Evolutionary conservation across 805 yeast genomes (phyloP).

Genomic region (Candida hispaniensis): DNA sequence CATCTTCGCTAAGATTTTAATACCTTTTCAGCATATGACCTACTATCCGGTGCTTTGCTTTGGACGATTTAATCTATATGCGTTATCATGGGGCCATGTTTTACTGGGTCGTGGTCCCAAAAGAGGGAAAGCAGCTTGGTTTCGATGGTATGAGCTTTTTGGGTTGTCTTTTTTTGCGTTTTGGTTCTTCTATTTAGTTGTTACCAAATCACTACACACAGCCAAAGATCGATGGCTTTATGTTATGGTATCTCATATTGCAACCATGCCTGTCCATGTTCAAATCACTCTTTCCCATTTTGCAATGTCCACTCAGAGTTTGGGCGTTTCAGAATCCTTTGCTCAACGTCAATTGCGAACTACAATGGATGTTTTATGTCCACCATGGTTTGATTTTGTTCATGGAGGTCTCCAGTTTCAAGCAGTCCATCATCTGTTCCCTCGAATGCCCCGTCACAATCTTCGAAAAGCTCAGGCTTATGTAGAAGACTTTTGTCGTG

Average conservation of each 20-base stretch:
- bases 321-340: constrained; percentile 72
- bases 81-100: constrained; percentile 70
- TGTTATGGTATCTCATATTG: constrained; percentile 61
- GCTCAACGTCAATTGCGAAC: constrained; percentile 74
- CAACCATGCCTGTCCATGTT: constrained; percentile 88
- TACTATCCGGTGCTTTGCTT: constrained; percentile 73
- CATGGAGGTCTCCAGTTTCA: constrained; percentile 93
- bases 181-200: constrained; percentile 69
- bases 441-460: constrained; percentile 81
- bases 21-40: constrained; percentile 56
- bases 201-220: constrained; percentile 42
- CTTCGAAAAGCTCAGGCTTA: constrained; percentile 61
- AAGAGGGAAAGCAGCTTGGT: constrained; percentile 76
- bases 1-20: constrained; percentile 42
- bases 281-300: constrained; percentile 84
- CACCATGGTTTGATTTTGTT: constrained; percentile 80
- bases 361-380: constrained; percentile 92
- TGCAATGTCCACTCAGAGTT: constrained; percentile 86
- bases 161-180: constrained; percentile 62
- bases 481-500: constrained; percentile 64
- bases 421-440: constrained; percentile 82
- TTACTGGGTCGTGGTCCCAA: constrained; percentile 69
- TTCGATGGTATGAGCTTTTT: constrained; percentile 62
- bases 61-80: constrained; percentile 77
- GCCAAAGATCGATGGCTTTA: constrained; percentile 45